Base-by-base conservation (phyloP, 306 rosid species). In the Quercus ilex region DNA sequence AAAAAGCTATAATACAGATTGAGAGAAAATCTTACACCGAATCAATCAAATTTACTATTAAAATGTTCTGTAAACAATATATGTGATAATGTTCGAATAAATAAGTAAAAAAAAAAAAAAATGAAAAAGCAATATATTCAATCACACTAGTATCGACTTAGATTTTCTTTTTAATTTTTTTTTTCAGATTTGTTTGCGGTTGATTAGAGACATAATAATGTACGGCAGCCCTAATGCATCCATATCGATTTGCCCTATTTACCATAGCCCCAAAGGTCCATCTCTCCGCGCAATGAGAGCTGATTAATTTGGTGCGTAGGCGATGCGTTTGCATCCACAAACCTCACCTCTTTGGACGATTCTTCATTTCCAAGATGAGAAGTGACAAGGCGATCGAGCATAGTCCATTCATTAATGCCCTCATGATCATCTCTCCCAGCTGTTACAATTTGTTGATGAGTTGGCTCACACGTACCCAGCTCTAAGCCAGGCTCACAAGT, bases 251-350 rank as follows among this genome's bases (percentile, higher is more conserved):
- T 28, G 5, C 20, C 81, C 78, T 90, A 87, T 68, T 94, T 94
- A 13, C 81, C 91, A 53, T 91, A 92, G 26, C 91, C 92, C 98
- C 97, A 94, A 78, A 94, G 90, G 78, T 94, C 92, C 93, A 87
- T 92, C 80, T 92, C 98, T 60, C 93, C 97, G 21, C 97, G 74
- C 83, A 94, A 81, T 0, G 97, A 82, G 52, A 85, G 93, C 23
- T 85, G 94, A 60, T 90, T 89, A 64, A 92, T 87, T 52, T 84
- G 94, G 43, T 84, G 78, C 5, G 72, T 87, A 9, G 89, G 77
- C 2, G 81, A 81, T 23, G 86, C 82, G 56, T 85, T 86, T 74
- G 78, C 79, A 53, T 85, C 88, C 62, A 86, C 92, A 78, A 81
- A 89, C 76, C 92, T 86, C 3, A 83, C 85, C 43, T 73, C 91